Evolutionary conservation across 2,329 filamentous ascomycete genomes (phyloP).

Genomic region (Colletotrichum tropicicola): DNA sequence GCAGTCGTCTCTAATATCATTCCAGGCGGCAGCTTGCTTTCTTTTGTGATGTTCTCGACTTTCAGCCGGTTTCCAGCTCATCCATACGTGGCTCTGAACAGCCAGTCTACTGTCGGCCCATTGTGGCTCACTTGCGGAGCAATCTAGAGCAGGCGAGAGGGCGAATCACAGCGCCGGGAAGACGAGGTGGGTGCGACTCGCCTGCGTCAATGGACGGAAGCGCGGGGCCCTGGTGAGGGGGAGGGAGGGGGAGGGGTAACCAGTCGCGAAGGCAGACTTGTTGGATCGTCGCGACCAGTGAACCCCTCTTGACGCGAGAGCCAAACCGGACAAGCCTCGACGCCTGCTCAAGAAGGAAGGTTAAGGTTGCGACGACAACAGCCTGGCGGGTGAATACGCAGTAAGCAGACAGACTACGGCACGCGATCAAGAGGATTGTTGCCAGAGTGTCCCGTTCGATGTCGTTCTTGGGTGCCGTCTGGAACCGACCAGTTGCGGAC

Average conservation of each 20-base stretch:
- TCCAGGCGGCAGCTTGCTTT: neutral
- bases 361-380: conserved; percentile 14
- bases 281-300: conserved; percentile 16
- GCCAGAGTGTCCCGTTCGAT: conserved; percentile 11
- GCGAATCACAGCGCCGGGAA: conserved; percentile 8
- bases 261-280: conserved; percentile 13
- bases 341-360: neutral
- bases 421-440: neutral
- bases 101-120: conserved; percentile 2
- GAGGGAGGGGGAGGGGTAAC: neutral
- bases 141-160: neutral
- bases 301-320: conserved; percentile 14
- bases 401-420: neutral
- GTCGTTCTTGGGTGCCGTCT: conserved; percentile 9
- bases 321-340: neutral
- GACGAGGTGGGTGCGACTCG: conserved; percentile 24
- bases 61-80: conserved; percentile 9
- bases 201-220: conserved; percentile 7
- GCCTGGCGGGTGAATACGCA: neutral
- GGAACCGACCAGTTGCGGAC: conserved; percentile 14
- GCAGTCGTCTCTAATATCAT: neutral
- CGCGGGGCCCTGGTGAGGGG: conserved; percentile 2
- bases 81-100: neutral
- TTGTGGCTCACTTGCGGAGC: neutral
- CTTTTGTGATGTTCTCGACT: neutral